Conservation (phyloP, 257 asterid genomes). For the Pogostemon cablin region DNA sequence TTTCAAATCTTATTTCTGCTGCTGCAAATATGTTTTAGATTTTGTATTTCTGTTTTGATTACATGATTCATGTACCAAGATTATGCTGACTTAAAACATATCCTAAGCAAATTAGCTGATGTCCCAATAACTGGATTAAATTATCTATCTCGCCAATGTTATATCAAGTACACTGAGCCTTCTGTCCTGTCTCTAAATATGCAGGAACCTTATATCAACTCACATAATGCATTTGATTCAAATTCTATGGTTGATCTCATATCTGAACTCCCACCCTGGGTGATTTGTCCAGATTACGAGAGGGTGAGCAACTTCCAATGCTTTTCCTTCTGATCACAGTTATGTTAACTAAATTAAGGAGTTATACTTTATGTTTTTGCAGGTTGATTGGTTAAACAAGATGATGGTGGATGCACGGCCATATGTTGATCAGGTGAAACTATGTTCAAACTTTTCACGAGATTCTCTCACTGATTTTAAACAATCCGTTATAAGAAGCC, state of each 20-base stretch:
- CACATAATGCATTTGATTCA: constrained; percentile 43
- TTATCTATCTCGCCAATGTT: background rate
- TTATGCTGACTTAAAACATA: background rate
- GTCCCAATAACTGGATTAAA: background rate
- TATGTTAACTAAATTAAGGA: background rate
- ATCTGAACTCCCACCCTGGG: constrained; percentile 78
- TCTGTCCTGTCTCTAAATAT: background rate
- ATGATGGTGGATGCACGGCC: constrained; percentile 66
- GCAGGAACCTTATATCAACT: constrained; percentile 46
- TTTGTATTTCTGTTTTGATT: background rate
- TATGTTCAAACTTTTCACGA: no score
- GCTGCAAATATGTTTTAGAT: background rate
- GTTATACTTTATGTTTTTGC: constrained; percentile 19
- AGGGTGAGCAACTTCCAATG: constrained; percentile 45
- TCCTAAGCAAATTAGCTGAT: background rate
- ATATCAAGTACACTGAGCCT: background rate
- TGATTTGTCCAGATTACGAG: constrained; percentile 81
- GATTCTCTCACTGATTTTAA: background rate
- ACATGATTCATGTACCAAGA: background rate
- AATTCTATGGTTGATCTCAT: constrained; percentile 51
- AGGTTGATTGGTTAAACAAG: constrained; percentile 89
- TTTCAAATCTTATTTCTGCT: background rate
- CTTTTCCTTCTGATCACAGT: background rate
- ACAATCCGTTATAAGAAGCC: background rate
- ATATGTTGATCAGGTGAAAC: constrained; percentile 69